Evolutionary conservation across 2,329 filamentous ascomycete species (phyloP).

Genomic region (Fusarium keratoplasticum): DNA sequence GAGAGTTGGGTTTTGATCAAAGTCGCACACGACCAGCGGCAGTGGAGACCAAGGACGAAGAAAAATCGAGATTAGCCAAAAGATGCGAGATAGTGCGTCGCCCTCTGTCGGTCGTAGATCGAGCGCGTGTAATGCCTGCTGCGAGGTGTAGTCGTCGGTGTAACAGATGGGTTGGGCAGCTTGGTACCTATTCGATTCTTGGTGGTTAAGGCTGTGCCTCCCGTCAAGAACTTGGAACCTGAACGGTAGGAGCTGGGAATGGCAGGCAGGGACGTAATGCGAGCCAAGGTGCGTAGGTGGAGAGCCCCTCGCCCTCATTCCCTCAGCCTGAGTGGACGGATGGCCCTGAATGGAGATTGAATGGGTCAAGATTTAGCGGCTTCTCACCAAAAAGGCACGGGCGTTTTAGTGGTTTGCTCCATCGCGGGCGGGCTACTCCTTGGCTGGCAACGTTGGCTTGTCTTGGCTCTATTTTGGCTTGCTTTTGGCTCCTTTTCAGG

Average conservation of each 20-base stretch:
- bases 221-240: constrained; percentile 2
- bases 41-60: background rate
- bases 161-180: background rate
- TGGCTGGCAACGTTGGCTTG: constrained; percentile 4
- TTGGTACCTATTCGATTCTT: background rate
- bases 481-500: background rate
- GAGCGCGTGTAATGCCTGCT: background rate
- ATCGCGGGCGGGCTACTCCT: background rate
- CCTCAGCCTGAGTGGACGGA: background rate
- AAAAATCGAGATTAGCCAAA: constrained; percentile 7
- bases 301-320: background rate
- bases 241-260: constrained; percentile 25
- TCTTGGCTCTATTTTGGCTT: constrained; percentile 7
- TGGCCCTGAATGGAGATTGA: background rate
- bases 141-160: constrained; percentile 1
- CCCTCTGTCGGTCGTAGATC: constrained; percentile 3
- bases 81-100: constrained; percentile 23
- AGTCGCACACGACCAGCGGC: constrained; percentile 26
- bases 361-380: constrained; percentile 6
- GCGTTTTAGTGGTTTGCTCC: constrained; percentile 5
- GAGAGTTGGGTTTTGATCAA: constrained; percentile 7
- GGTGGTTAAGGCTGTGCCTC: background rate
- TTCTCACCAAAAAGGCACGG: constrained; percentile 2
- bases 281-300: constrained; percentile 17
- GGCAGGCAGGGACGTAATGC: constrained; percentile 11